Base-by-base conservation (phyloP, 768 basidiomycete species). In the Termitomyces sp. region DNA sequence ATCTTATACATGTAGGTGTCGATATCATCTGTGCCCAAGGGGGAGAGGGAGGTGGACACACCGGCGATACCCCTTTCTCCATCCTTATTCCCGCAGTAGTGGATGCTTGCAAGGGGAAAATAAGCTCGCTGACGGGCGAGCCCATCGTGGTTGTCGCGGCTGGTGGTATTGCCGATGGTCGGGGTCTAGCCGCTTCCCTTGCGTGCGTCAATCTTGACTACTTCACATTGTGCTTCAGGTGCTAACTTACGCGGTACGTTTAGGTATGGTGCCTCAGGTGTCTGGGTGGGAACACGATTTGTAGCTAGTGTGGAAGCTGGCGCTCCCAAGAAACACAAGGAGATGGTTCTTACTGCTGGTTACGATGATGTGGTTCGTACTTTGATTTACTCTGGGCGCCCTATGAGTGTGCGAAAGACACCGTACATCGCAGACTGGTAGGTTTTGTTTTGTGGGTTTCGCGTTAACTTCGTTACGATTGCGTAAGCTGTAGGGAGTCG, bases 11-110 rank as follows among this genome's bases (percentile, higher is more conserved):
- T 24, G 6, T 63, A 80, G 90, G 92, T n/a, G 90, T 93, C 18
- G 92, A 95, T 63, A 83, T 94, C 59, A 92, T 95, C 47, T 92
- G 92, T 66, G 92, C 89, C 1, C 91, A 91, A 69, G 89, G 87
- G 36, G 90, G 90, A 16, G 92, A 93, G 71, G 92, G 91, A 20
- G 92, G 92, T 26, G 92, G 92, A 13, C 92, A 94, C 73, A 93
- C 92, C 1, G 90, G 93, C 42, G 87, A 91, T 54, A 90, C 81
- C 10, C 80, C 89, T 1, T 90, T 90, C 68, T 89, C 88, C 14
- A 80, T 94, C 60, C 81, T 94, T 32, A 88, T 93, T 52, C 92
- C 92, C 9, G 84, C 87, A 0, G 84, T 86, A 52, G 90, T 93
- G 46, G 93, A 94, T 69, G 66, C 87, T n/a, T 90, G 87, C 72